Evolutionary conservation across 2,329 filamentous ascomycete species (phyloP), one percentile per base, ranked within the genome.

Genomic region (Chaetomiaceae sp.): DNA sequence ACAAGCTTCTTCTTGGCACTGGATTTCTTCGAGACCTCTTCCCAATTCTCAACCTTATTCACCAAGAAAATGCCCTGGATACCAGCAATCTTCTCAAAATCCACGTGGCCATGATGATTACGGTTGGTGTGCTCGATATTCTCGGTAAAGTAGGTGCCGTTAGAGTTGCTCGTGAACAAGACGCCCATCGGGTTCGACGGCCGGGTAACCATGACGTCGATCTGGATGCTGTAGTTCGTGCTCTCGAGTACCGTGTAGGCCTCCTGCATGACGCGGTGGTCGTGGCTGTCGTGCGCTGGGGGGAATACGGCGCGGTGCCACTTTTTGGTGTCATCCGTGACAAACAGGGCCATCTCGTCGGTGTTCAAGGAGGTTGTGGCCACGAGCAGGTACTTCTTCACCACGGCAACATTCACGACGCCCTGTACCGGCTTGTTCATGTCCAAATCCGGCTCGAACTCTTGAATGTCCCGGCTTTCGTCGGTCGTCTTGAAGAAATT

Each of bases 141-240:
- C 60, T 85, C 83, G 2, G 86, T 93, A 63, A 97, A 98, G 65
- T 91, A 96, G 2, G 89, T 96, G 50, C 93, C 93, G 62, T 97
- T 94, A 26, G 90, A 97, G 64, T 98, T 98, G 62, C 91, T 97
- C 6, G 89, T 95, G 60, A 96, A 91, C 47, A 98, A 74, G 10
- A 86, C 82, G 27, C 93, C 94, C 79, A 95, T 91, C 0, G 84
- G 79, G 30, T 77, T 79, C 1, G 75, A 76, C 11, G 76, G 76
- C 36, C 70, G 72, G 32, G 73, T 73, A 1, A 84, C 88, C 76
- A 91, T 83, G 53, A 97, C 90, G 65, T 97, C 90, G 45, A 98
- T 82, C 67, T 97, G 91, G 57, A 98, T 89, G 70, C 91, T 96
- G 71, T 98, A 96, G 62, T 95, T 91, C 34, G 93, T 97, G 60